These are phyloP conservation scores for Mortierella sp. DNA, from an alignment of 371 early-diverging fungal species.

Conservation along the genomic window DNA sequence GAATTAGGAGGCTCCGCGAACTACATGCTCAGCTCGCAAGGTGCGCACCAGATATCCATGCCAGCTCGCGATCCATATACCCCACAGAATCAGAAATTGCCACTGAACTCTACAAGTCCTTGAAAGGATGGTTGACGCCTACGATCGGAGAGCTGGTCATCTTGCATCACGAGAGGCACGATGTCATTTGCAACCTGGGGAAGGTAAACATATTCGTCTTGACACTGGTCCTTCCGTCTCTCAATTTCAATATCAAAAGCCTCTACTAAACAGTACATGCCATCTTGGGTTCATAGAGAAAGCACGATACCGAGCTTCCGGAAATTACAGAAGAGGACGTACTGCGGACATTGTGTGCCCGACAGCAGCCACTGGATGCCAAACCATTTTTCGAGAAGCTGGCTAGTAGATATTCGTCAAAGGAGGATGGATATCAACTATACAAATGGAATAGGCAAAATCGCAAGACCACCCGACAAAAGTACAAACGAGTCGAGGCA, in stretches of 20 bases:
- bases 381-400: conserved; percentile 12
- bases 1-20: too few species aligned
- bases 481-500: neutral
- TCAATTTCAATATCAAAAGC: too few species aligned
- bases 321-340: conserved; percentile 28
- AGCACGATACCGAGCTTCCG: neutral
- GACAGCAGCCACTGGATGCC: conserved; percentile 9
- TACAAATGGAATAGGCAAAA: too few species aligned
- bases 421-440: too few species aligned
- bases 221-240: neutral
- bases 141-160: conserved; percentile 28
- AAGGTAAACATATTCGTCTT: conserved; percentile 14
- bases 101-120: conserved; percentile 11
- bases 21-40: too few species aligned
- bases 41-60: too few species aligned
- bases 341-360: conserved; percentile 24
- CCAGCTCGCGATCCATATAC: too few species aligned
- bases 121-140: conserved; percentile 32
- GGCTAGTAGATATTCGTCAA: too few species aligned
- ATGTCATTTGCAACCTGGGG: conserved; percentile 3
- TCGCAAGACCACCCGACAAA: neutral
- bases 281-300: neutral
- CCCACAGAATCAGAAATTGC: conserved; percentile 26
- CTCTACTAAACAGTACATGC: too few species aligned
- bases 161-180: conserved; percentile 28